Conservation (phyloP, 345 rosid species). For the Combretum micranthum region DNA sequence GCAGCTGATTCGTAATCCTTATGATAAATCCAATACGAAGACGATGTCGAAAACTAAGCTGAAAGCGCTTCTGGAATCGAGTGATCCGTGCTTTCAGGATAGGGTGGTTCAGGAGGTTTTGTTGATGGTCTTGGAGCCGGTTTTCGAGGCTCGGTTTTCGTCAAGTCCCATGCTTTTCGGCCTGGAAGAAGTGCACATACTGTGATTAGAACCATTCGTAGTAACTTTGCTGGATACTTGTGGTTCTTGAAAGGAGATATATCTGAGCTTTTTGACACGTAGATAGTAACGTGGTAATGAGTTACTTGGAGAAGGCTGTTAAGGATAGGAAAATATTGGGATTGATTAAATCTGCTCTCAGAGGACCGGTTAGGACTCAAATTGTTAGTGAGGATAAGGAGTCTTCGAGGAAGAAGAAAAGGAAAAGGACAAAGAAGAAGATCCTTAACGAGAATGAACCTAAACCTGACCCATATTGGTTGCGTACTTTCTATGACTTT, state of each 20-base stretch:
- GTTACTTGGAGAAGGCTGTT: slow-evolving; percentile 48
- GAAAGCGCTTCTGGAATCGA: slow-evolving; percentile 32
- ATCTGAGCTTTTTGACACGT: slow-evolving; percentile 48
- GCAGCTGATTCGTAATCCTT: slow-evolving; percentile 62
- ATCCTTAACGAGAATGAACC: slow-evolving; percentile 76
- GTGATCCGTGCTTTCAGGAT: slow-evolving; percentile 77
- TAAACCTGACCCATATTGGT: slow-evolving; percentile 93
- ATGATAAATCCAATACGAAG: slow-evolving; percentile 32
- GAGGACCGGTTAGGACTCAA: slow-evolving; percentile 19
- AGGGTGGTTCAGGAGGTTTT: slow-evolving; percentile 82
- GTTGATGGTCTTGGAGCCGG: slow-evolving; percentile 73
- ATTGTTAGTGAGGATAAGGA: slow-evolving; percentile 16
- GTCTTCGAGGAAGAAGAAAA: slow-evolving; percentile 36
- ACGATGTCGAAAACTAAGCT: slow-evolving; percentile 53
- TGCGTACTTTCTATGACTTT: slow-evolving; percentile 72
- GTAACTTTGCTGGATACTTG: slow-evolving; percentile 87
- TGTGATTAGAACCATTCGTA: slow-evolving; percentile 75
- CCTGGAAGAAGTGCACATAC: slow-evolving; percentile 91
- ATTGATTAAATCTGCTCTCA: slow-evolving; percentile 53
- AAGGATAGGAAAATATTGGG: slow-evolving; percentile 60
- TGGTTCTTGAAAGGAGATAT: slow-evolving; percentile 87
- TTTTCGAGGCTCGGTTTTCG: slow-evolving; percentile 75
- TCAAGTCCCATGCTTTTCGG: slow-evolving; percentile 66
- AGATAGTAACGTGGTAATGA: slow-evolving; percentile 44
- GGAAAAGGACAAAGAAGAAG: slow-evolving; percentile 52